These are phyloP conservation scores for Fusarium sp. DNA, from an alignment of 2,329 filamentous ascomycete species.

Conservation along the genomic window DNA sequence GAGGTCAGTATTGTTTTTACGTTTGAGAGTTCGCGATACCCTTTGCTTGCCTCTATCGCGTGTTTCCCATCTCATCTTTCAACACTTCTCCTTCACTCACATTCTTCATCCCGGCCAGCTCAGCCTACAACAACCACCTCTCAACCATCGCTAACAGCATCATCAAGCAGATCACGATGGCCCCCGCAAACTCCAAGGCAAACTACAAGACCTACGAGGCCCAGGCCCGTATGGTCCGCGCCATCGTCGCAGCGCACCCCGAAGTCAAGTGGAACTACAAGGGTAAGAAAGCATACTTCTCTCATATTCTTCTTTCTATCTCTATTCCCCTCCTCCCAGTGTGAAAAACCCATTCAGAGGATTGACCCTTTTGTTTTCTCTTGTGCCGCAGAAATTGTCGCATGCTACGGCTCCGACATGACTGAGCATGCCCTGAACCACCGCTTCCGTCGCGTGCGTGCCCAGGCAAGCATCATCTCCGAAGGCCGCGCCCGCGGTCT, in stretches of 20 bases:
- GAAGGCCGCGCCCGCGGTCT: conserved; percentile 49
- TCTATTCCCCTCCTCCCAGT: not conserved
- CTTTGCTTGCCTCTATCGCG: not conserved
- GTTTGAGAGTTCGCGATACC: not conserved
- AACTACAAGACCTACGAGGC: conserved; percentile 73
- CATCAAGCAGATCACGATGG: conserved; percentile 52
- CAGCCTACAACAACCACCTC: not conserved
- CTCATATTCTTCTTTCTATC: not conserved
- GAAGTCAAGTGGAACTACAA: conserved; percentile 69
- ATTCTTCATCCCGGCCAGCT: not conserved
- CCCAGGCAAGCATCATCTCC: conserved; percentile 55
- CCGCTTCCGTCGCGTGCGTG: conserved; percentile 62
- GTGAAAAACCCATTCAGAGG: conserved; percentile 31
- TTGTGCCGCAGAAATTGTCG: conserved; percentile 56
- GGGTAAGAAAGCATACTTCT: conserved; percentile 58
- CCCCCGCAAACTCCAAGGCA: conserved; percentile 55
- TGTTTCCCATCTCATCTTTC: not conserved
- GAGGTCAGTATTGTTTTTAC: conserved; percentile 14
- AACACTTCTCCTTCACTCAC: not conserved
- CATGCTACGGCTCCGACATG: conserved; percentile 63
- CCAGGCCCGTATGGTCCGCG: conserved; percentile 70
- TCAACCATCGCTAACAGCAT: not conserved
- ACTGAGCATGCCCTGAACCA: conserved; percentile 62
- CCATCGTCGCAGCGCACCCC: conserved; percentile 69
- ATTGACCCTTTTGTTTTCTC: conserved; percentile 46